phyloP scores from a whole-genome alignment of 1,284 basidiomycete genomes.

The Violaceomyces palustris region DNA sequence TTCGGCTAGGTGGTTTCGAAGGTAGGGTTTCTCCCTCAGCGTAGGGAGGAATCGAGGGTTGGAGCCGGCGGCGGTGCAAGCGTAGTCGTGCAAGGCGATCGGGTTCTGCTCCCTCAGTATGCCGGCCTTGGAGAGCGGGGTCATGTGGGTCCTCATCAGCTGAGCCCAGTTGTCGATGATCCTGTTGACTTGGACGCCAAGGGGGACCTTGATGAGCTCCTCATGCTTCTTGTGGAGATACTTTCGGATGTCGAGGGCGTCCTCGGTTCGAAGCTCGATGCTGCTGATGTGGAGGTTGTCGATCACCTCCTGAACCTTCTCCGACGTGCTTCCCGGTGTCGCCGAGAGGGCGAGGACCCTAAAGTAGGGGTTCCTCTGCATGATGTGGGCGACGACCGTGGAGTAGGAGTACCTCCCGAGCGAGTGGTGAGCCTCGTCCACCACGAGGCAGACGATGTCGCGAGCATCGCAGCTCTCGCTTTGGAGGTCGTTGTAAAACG shows the following conservation, averaged over 20 bases:
- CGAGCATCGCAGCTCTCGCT: constrained; percentile 69
- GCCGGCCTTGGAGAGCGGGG: constrained; percentile 33
- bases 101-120: constrained; percentile 36
- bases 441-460: constrained; percentile 74
- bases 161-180: constrained; percentile 49
- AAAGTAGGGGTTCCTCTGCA: constrained; percentile 89
- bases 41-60: no score
- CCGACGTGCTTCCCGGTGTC: constrained; percentile 81
- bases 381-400: constrained; percentile 80
- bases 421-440: constrained; percentile 93
- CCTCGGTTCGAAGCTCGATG: constrained; percentile 90
- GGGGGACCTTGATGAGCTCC: constrained; percentile 37
- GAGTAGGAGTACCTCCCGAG: constrained; percentile 91
- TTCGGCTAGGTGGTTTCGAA: constrained; percentile 23
- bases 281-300: constrained; percentile 92
- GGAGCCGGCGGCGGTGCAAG: no score
- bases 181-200: constrained; percentile 32
- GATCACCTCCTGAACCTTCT: constrained; percentile 83
- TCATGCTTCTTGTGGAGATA: constrained; percentile 78
- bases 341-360: constrained; percentile 89
- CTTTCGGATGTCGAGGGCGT: constrained; percentile 76
- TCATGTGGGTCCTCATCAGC: constrained; percentile 48
- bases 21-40: constrained; percentile 13
- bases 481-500: constrained; percentile 79
- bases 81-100: constrained; percentile 30